Evolutionary conservation across 2,329 filamentous ascomycete species (phyloP).

Genomic region (Rachicladosporium sp.): DNA sequence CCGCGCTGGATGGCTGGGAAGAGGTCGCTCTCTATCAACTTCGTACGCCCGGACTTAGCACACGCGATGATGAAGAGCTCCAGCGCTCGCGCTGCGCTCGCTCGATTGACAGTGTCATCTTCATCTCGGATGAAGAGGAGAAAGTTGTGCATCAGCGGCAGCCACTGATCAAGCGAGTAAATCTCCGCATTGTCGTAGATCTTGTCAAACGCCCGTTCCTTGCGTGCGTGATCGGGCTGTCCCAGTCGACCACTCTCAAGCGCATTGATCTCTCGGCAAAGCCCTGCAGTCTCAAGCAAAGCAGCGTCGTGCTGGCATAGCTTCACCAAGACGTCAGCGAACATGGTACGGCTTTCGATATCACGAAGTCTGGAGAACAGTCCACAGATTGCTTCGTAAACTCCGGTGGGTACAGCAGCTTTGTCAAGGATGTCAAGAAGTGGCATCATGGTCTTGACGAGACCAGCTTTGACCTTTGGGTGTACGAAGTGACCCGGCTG

Average conservation of each 20-base stretch:
- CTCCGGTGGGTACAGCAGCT: conserved; percentile 29
- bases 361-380: conserved; percentile 89
- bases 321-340: conserved; percentile 62
- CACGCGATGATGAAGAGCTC: conserved; percentile 54
- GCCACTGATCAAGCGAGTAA: conserved; percentile 66
- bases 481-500: conserved; percentile 76
- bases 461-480: conserved; percentile 67
- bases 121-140: conserved; percentile 75
- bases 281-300: conserved; percentile 49
- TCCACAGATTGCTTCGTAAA: conserved; percentile 64
- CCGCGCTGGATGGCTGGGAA: conserved; percentile 26
- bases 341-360: conserved; percentile 56
- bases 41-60: conserved; percentile 36
- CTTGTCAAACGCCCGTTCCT: conserved; percentile 61
- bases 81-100: conserved; percentile 70
- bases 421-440: conserved; percentile 35
- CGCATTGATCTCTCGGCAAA: conserved; percentile 74
- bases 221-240: conserved; percentile 76
- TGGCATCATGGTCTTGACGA: conserved; percentile 68
- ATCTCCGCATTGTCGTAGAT: conserved; percentile 53
- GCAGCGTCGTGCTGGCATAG: conserved; percentile 54
- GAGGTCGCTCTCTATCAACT: conserved; percentile 37
- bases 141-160: conserved; percentile 77
- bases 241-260: conserved; percentile 61
- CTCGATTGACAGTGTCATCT: conserved; percentile 76